Base-by-base conservation (phyloP, 257 asterid species). In the Gentiana straminea region DNA sequence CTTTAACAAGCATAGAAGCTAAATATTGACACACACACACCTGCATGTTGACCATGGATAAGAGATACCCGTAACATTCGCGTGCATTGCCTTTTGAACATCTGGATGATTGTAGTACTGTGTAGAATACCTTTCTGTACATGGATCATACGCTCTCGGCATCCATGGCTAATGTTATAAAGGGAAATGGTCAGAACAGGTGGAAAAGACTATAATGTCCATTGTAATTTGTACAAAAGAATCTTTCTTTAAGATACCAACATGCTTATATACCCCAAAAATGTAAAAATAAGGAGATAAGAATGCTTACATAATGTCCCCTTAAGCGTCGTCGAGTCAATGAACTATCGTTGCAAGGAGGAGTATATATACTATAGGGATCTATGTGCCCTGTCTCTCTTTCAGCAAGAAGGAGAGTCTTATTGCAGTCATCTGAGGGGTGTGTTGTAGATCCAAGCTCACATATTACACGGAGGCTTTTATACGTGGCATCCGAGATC, bases 31-130 rank as follows among this genome's bases (percentile, higher is more conserved):
- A 58, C 46, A 51, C 33, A 58, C 46, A 46, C 44, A 85, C 99
- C 95, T 81, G 97, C 99, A 92, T n/a, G 95, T n/a, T 67, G 66
- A 61, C 99, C 99, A 92, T 0, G 79, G 76, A 68, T 88, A 86
- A 43, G 94, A 57, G 65, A 88, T 55, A 54, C 69, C 63, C 4
- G 97, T 92, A 57, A 68, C 62, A 41, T 92, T 92, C 57, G 99
- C 96, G 36, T 92, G 99, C 45, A 92, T 58, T 7, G 97, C 99
- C 64, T 73, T 77, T 58, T 92, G 99, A 64, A 92, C 99, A 60
- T 84, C 87, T 13, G 93, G 89, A 68, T 66, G 84, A 77, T 92
- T 92, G 75, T 81, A 88, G 77, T 92, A 92, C 13, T 68, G 61
- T 35, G 70, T 51, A 1, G 99, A 74, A 66, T 89, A 76, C 55